phyloP scores from a whole-genome alignment of 2,329 filamentous ascomycete genomes.

The Thermothelomyces thermophilus region DNA sequence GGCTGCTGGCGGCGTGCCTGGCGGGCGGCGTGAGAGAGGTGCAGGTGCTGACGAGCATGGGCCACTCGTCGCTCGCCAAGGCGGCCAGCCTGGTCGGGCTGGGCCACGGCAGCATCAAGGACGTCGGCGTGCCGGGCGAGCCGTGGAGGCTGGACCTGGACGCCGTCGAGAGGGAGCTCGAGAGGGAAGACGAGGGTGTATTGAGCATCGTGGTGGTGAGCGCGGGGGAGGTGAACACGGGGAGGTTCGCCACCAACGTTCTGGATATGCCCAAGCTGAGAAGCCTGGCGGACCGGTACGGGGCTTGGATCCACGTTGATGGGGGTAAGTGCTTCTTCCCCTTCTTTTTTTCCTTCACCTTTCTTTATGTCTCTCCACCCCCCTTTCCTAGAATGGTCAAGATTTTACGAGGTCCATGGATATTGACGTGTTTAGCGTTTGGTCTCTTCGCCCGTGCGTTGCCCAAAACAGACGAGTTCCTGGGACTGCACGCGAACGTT shows the following conservation, averaged over 20 bases:
- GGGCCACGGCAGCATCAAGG: slow-evolving; percentile 61
- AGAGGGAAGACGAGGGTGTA: slow-evolving; percentile 39
- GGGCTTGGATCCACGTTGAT: slow-evolving; percentile 85
- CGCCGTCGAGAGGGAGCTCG: slow-evolving; percentile 55
- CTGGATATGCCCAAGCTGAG: slow-evolving; percentile 57
- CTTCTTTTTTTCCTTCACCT: neutral
- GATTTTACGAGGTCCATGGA: neutral
- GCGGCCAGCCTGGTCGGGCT: slow-evolving; percentile 77
- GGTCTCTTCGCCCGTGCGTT: slow-evolving; percentile 72
- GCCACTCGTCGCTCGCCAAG: slow-evolving; percentile 79
- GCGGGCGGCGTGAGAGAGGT: slow-evolving; percentile 59
- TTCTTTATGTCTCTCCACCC: too few relatives aligned
- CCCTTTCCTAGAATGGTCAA: too few relatives aligned
- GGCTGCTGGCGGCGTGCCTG: slow-evolving; percentile 60
- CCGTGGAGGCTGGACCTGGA: slow-evolving; percentile 66
- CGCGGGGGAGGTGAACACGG: slow-evolving; percentile 86
- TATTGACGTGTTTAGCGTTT: slow-evolving; percentile 53
- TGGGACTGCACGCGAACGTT: slow-evolving; percentile 40
- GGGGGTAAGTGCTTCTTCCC: slow-evolving; percentile 44
- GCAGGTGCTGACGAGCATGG: slow-evolving; percentile 72
- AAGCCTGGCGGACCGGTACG: slow-evolving; percentile 62
- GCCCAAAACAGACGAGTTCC: slow-evolving; percentile 49
- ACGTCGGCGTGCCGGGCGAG: slow-evolving; percentile 45
- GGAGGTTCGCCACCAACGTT: slow-evolving; percentile 62
- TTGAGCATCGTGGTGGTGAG: slow-evolving; percentile 77